Conservation (phyloP, 2,329 filamentous ascomycete species). For the Myriosclerotinia curreyana region DNA sequence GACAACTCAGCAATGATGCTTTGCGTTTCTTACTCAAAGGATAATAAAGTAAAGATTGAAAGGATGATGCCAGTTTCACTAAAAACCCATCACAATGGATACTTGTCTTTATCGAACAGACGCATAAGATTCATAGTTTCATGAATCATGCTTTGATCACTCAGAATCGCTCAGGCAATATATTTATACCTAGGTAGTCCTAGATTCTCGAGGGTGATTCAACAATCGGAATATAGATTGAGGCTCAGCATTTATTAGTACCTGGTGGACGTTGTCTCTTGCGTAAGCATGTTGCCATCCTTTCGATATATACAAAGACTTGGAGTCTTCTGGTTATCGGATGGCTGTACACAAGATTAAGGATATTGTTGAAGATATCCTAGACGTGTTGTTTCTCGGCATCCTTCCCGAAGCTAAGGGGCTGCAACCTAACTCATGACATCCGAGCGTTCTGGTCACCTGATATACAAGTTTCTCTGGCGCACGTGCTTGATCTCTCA, state of each 20-base stretch:
- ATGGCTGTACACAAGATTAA: background rate
- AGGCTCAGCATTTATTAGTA: background rate
- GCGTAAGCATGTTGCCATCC: background rate
- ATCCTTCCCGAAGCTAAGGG: background rate
- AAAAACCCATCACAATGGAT: conserved; percentile 1
- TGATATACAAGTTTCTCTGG: background rate
- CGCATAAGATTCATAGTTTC: conserved; percentile 10
- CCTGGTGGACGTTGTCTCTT: background rate
- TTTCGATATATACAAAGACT: background rate
- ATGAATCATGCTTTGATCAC: conserved; percentile 14
- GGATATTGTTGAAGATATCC: background rate
- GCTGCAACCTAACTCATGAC: background rate
- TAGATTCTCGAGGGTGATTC: background rate
- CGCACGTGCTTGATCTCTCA: background rate
- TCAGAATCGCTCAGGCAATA: conserved; percentile 9
- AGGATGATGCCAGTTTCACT: conserved; percentile 18
- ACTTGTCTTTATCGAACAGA: conserved; percentile 1
- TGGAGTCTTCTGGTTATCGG: background rate
- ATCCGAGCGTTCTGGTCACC: background rate
- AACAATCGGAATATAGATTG: background rate
- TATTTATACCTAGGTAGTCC: conserved; percentile 8
- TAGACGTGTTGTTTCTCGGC: background rate
- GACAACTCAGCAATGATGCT: conserved; percentile 9
- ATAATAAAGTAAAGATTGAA: conserved; percentile 1
- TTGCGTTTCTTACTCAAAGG: conserved; percentile 1